Conservation (phyloP, 1,284 basidiomycete species). For the Leccinum huronense region DNA sequence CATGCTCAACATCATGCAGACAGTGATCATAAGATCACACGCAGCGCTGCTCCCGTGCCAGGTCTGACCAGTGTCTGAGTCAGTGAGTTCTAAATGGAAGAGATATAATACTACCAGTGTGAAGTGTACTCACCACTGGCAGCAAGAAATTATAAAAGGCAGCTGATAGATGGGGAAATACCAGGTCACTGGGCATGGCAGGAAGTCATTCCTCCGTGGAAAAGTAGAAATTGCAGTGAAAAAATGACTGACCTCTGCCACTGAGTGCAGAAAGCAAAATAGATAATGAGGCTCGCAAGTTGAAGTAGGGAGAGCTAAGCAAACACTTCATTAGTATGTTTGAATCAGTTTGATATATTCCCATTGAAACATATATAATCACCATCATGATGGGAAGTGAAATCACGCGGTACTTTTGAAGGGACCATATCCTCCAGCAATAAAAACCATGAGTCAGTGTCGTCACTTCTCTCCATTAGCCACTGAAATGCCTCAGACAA, state of each 20-base stretch:
- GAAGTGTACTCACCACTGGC: not conserved
- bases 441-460: not conserved
- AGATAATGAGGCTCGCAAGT: not conserved
- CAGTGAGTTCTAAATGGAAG: not conserved
- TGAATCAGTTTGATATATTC: too few species aligned
- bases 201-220: not conserved
- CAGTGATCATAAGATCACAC: not conserved
- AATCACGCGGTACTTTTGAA: not conserved
- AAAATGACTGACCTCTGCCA: not conserved
- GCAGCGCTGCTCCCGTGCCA: not conserved
- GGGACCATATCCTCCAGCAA: not conserved
- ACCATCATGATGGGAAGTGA: not conserved
- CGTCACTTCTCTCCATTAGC: not conserved
- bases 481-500: slow-evolving; percentile 9
- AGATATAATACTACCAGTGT: not conserved
- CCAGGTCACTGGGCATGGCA: too few species aligned
- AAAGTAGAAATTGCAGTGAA: not conserved
- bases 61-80: not conserved
- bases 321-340: too few species aligned
- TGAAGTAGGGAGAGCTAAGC: too few species aligned
- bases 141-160: too few species aligned
- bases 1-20: not conserved
- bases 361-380: slow-evolving; percentile 1
- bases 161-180: too few species aligned
- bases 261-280: not conserved